These are phyloP conservation scores for Cyberlindnera lachancei DNA, from an alignment of 805 yeast genomes.

Conservation along the genomic window DNA sequence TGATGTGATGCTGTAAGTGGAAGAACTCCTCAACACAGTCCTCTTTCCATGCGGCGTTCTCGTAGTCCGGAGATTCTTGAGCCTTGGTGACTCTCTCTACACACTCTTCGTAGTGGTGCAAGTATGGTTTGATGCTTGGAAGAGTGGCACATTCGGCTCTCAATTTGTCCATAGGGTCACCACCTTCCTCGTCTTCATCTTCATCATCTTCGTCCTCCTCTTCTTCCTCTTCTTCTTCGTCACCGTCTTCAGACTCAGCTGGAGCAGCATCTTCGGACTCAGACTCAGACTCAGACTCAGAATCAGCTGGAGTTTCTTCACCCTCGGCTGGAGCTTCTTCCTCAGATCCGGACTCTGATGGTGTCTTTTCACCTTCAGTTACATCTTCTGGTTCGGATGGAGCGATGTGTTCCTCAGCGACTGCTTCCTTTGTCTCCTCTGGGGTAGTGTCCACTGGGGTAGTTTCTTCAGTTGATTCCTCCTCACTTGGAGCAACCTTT, in stretches of 20 bases:
- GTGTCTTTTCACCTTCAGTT: no score
- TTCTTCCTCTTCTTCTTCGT: constrained; percentile 29
- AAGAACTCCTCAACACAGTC: constrained; percentile 97
- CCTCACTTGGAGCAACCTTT: constrained; percentile 5
- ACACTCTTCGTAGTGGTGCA: constrained; percentile 92
- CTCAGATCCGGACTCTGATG: no score
- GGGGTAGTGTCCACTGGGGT: neutral
- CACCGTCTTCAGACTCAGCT: constrained; percentile 10
- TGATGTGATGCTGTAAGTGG: constrained; percentile 91
- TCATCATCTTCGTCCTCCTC: constrained; percentile 62
- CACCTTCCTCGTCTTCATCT: constrained; percentile 61
- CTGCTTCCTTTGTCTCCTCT: no score
- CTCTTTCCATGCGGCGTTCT: constrained; percentile 74
- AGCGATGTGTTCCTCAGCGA: no score
- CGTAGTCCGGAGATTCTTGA: constrained; percentile 79
- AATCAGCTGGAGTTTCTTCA: constrained; percentile 8
- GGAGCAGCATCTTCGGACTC: constrained; percentile 11
- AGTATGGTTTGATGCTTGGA: constrained; percentile 59
- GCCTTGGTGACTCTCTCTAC: constrained; percentile 89
- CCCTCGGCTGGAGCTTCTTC: no score
- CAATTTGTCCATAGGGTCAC: constrained; percentile 58
- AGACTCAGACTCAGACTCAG: constrained; percentile 3
- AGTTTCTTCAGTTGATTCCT: constrained; percentile 8
- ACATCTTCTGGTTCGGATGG: no score
- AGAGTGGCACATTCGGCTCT: constrained; percentile 65